These are phyloP conservation scores for Haplosporangium sp. DNA, from an alignment of 371 early-diverging fungal genomes.

Conservation along the genomic window DNA sequence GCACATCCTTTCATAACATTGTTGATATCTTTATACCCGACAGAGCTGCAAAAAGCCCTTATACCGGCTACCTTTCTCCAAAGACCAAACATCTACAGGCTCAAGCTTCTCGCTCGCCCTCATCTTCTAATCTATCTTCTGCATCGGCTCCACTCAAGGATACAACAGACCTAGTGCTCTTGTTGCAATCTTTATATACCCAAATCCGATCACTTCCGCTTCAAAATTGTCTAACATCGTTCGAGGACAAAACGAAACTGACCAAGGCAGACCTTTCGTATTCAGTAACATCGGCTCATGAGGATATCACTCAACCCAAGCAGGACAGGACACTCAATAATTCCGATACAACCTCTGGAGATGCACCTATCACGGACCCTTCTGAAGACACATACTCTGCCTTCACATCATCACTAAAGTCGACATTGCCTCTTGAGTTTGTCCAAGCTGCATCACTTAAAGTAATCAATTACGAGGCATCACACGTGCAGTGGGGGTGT, in stretches of 20 bases:
- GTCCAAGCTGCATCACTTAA: slow-evolving; percentile 58
- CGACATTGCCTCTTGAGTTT: slow-evolving; percentile 60
- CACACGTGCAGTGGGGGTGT: slow-evolving; percentile 51
- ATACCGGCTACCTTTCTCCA: slow-evolving; percentile 33
- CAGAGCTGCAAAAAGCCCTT: slow-evolving; percentile 28
- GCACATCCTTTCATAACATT: background rate
- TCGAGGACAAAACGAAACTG: slow-evolving; percentile 36
- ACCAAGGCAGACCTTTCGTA: slow-evolving; percentile 40
- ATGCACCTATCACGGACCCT: slow-evolving; percentile 25
- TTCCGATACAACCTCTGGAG: slow-evolving; percentile 13
- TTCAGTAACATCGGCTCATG: slow-evolving; percentile 46
- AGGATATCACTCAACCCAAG: slow-evolving; percentile 36
- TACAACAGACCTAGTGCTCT: slow-evolving; percentile 65
- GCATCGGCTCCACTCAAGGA: slow-evolving; percentile 41
- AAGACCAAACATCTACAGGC: slow-evolving; percentile 19
- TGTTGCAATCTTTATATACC: slow-evolving; percentile 73
- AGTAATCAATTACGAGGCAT: slow-evolving; percentile 57
- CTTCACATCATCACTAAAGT: slow-evolving; percentile 53
- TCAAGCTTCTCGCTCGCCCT: slow-evolving; percentile 24
- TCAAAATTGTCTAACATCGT: slow-evolving; percentile 56
- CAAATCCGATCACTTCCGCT: slow-evolving; percentile 71
- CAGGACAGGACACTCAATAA: slow-evolving; percentile 22
- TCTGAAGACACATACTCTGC: slow-evolving; percentile 31
- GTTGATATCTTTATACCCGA: background rate
- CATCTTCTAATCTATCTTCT: slow-evolving; percentile 11